Evolutionary conservation across 495 filamentous ascomycete genomes (phyloP).

Genomic region (Baudoinia panamericana): DNA sequence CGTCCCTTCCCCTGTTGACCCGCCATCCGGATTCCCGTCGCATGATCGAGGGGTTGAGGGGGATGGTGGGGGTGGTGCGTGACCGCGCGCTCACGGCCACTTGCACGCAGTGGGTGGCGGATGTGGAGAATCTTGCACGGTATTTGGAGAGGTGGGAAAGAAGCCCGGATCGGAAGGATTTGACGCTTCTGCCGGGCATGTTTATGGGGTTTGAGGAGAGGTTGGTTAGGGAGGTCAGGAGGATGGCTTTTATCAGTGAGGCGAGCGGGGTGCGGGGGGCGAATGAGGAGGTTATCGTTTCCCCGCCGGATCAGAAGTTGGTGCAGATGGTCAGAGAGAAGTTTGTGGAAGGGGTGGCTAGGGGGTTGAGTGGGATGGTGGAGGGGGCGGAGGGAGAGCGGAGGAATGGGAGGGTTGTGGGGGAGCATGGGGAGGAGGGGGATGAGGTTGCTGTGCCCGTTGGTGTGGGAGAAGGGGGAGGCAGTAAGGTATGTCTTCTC

Average conservation of each 20-base stretch:
- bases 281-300: conserved; percentile 51
- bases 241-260: conserved; percentile 87
- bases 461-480: neutral
- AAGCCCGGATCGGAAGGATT: conserved; percentile 58
- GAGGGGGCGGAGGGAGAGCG: conserved; percentile 94
- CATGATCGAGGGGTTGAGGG: conserved; percentile 48
- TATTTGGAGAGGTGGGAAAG: conserved; percentile 85
- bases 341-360: conserved; percentile 85
- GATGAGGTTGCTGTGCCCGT: conserved; percentile 23
- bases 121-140: conserved; percentile 70
- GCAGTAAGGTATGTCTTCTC: too few species aligned
- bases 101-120: conserved; percentile 74
- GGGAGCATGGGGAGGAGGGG: conserved; percentile 37
- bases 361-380: conserved; percentile 82
- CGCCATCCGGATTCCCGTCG: conserved; percentile 37
- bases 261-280: conserved; percentile 21
- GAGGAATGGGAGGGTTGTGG: conserved; percentile 47
- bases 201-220: conserved; percentile 70
- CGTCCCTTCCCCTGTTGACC: conserved; percentile 50
- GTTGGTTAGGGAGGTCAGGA: conserved; percentile 73
- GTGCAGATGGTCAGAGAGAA: conserved; percentile 72
- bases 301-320: conserved; percentile 71
- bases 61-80: conserved; percentile 60
- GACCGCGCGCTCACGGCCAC: conserved; percentile 71
- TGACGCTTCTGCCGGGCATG: conserved; percentile 77